Evolutionary conservation across 139 green algal species (phyloP).

Genomic region (Chlamydomonas asymmetrica): DNA sequence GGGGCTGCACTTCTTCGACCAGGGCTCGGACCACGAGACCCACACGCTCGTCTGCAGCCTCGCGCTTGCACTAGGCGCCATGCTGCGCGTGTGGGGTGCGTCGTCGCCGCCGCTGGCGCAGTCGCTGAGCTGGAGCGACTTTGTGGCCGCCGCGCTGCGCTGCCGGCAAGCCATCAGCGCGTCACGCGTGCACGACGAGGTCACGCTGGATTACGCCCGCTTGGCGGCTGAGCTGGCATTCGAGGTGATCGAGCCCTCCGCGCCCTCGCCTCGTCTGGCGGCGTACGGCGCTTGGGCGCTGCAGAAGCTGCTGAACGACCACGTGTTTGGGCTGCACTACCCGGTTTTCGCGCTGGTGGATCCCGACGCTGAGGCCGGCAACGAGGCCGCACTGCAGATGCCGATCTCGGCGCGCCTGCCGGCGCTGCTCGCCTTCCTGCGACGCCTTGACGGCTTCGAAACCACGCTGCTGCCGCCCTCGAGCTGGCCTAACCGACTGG

Average conservation of each 20-base stretch:
- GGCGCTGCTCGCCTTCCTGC: constrained; percentile 16
- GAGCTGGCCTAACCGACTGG: neutral
- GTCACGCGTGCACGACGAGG: neutral
- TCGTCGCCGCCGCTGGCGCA: constrained; percentile 4
- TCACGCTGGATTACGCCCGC: constrained; percentile 19
- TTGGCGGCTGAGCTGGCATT: constrained; percentile 12
- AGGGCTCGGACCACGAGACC: constrained; percentile 18
- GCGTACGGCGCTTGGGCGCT: constrained; percentile 8
- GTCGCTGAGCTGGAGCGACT: constrained; percentile 11
- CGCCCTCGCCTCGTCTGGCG: constrained; percentile 10
- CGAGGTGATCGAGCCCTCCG: constrained; percentile 22
- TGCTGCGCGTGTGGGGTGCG: neutral
- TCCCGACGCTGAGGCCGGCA: constrained; percentile 24
- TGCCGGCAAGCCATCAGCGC: constrained; percentile 5
- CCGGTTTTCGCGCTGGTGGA: constrained; percentile 19
- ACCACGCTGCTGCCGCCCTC: constrained; percentile 18
- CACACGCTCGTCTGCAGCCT: constrained; percentile 1
- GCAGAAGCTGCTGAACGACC: constrained; percentile 20
- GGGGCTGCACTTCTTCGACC: no score
- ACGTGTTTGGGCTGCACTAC: constrained; percentile 10
- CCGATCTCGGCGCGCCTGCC: constrained; percentile 21
- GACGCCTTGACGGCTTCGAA: constrained; percentile 10
- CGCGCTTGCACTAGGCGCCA: constrained; percentile 2
- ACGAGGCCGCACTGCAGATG: constrained; percentile 14
- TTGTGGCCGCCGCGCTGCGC: constrained; percentile 8